phyloP scores from a whole-genome alignment of 2,329 filamentous ascomycete genomes.

The Beauveria medogensis region DNA sequence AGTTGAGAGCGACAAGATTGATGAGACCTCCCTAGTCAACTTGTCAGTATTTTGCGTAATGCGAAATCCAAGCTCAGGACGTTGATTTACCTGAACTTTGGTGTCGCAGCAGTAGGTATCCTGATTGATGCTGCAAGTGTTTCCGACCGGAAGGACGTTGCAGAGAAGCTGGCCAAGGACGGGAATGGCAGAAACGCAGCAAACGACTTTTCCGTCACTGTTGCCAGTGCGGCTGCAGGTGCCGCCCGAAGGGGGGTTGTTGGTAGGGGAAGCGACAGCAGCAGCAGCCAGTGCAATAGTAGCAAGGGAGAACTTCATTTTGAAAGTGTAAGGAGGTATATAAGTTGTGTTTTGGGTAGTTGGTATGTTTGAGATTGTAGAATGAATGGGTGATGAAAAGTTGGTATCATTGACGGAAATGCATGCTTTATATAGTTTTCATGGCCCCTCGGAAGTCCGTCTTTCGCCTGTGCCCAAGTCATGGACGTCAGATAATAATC shows the following conservation, averaged over 20 bases:
- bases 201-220: not conserved
- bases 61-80: not conserved
- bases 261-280: not conserved
- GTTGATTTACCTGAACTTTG: not conserved
- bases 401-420: not conserved
- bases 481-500: not conserved
- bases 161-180: not conserved
- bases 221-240: not conserved
- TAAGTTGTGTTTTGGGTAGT: not conserved
- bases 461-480: no score
- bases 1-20: not conserved
- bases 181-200: constrained; percentile 6
- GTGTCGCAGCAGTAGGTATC: not conserved
- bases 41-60: not conserved
- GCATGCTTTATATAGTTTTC: not conserved
- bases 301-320: constrained; percentile 5
- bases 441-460: no score
- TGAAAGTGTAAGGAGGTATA: not conserved
- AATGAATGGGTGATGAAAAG: not conserved
- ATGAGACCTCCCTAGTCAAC: not conserved
- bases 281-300: not conserved
- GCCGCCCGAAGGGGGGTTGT: not conserved
- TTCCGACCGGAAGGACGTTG: not conserved
- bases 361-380: not conserved
- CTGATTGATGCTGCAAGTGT: not conserved